Evolutionary conservation across 1,284 basidiomycete species (phyloP).

Genomic region (Boletus semigastroideus): DNA sequence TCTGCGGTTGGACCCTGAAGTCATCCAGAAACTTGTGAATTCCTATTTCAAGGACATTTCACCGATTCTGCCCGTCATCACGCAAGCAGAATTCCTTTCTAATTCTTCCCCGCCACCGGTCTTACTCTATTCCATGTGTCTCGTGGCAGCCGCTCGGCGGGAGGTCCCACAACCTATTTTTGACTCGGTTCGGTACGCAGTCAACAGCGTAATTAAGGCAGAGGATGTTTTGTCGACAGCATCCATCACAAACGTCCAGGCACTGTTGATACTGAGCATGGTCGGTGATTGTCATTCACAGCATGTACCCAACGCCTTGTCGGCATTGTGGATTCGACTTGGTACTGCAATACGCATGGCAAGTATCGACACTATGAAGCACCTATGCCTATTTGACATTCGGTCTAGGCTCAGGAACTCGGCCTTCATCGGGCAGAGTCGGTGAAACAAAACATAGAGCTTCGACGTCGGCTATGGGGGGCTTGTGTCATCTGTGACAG

Average conservation of each 20-base stretch:
- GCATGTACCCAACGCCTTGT: constrained; percentile 73
- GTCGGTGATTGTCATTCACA: constrained; percentile 78
- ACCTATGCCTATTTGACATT: constrained; percentile 12
- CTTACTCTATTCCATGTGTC: constrained; percentile 90
- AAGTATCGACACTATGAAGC: constrained; percentile 24
- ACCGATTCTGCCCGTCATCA: constrained; percentile 86
- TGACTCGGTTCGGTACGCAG: constrained; percentile 78
- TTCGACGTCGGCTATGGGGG: constrained; percentile 86
- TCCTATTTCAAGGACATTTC: constrained; percentile 86
- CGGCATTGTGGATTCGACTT: constrained; percentile 74
- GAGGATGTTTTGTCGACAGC: constrained; percentile 91
- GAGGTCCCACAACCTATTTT: constrained; percentile 84
- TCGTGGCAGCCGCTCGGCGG: constrained; percentile 83
- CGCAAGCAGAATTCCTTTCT: constrained; percentile 83
- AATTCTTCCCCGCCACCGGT: constrained; percentile 73
- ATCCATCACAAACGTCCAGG: constrained; percentile 86
- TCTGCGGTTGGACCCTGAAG: constrained; percentile 70
- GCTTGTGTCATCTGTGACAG: constrained; percentile 89
- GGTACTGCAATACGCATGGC: constrained; percentile 87
- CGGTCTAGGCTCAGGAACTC: constrained; percentile 80
- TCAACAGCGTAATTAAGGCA: constrained; percentile 83
- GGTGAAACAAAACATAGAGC: constrained; percentile 75
- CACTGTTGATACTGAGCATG: constrained; percentile 82
- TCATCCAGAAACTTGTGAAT: constrained; percentile 84
- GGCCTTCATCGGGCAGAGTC: constrained; percentile 87